These are phyloP conservation scores for Tuber indicum DNA, from an alignment of 495 filamentous ascomycete species.

Conservation along the genomic window DNA sequence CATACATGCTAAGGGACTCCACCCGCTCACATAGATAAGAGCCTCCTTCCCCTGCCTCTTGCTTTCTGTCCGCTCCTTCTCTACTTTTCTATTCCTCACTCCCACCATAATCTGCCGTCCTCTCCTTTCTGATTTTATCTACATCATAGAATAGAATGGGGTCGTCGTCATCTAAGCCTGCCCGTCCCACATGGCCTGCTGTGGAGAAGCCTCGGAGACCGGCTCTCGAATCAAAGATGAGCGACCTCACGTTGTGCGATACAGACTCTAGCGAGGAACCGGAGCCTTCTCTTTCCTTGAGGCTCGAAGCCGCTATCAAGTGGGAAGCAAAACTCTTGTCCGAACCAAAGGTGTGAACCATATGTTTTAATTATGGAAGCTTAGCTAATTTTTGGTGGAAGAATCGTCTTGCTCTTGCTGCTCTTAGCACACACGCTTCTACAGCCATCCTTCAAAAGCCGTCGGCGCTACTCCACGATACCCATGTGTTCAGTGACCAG, in stretches of 20 bases:
- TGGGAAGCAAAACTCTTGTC: conserved; percentile 36
- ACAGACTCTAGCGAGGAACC: conserved; percentile 9
- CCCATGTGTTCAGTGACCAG: conserved; percentile 72
- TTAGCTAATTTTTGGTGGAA: conserved; percentile 2
- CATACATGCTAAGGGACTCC: neutral
- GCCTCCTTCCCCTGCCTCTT: neutral
- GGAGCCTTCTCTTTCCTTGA: conserved; percentile 23
- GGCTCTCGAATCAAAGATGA: conserved; percentile 20
- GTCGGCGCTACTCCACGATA: conserved; percentile 53
- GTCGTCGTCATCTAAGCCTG: conserved; percentile 28
- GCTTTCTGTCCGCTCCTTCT: neutral
- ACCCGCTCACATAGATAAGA: neutral
- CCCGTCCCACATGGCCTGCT: conserved; percentile 21
- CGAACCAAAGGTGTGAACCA: conserved; percentile 32
- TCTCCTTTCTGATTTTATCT: neutral
- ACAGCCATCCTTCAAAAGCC: conserved; percentile 51
- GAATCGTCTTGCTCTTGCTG: conserved; percentile 43
- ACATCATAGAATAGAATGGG: conserved; percentile 19
- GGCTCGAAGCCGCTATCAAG: conserved; percentile 14
- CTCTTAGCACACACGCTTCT: conserved; percentile 53
- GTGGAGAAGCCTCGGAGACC: conserved; percentile 16
- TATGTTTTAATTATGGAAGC: conserved; percentile 5
- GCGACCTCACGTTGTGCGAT: conserved; percentile 17
- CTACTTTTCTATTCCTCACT: neutral
- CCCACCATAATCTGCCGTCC: neutral